These are phyloP conservation scores for Plasmodium gallinaceum DNA, from an alignment of 169 alveolate species.

Conservation along the genomic window DNA sequence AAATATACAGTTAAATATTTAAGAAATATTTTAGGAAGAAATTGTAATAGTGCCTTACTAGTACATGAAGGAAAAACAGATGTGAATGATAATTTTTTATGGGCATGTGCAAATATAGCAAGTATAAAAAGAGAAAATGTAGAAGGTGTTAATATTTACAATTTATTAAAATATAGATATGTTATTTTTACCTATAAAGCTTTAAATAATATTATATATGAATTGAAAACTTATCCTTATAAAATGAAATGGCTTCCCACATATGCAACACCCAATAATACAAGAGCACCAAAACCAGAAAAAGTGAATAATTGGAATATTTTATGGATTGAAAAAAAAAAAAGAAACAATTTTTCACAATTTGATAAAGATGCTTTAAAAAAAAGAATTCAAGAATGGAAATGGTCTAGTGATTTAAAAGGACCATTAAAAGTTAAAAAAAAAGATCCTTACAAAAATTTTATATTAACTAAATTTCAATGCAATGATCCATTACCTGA, in stretches of 20 bases:
- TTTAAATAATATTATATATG: conserved; percentile 84
- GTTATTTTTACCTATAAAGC: conserved; percentile 90
- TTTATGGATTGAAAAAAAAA: conserved; percentile 86
- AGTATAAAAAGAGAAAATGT: conserved; percentile 88
- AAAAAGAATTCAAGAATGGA: conserved; percentile 86
- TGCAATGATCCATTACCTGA: conserved; percentile 66
- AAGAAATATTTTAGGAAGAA: conserved; percentile 84
- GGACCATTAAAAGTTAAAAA: conserved; percentile 86
- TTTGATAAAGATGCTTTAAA: conserved; percentile 79
- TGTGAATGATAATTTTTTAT: conserved; percentile 89
- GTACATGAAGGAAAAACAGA: conserved; percentile 88
- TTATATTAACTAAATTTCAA: conserved; percentile 78
- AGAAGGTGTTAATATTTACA: conserved; percentile 88
- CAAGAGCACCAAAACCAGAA: conserved; percentile 86
- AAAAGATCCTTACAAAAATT: conserved; percentile 82
- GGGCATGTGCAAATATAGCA: conserved; percentile 92
- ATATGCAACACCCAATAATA: conserved; percentile 88
- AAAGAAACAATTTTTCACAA: conserved; percentile 34
- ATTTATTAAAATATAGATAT: conserved; percentile 87
- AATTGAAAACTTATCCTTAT: conserved; percentile 86
- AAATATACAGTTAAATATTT: conserved; percentile 86
- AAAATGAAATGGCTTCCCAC: conserved; percentile 88
- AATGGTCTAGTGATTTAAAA: conserved; percentile 86
- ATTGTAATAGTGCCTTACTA: conserved; percentile 89
- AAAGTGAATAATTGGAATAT: conserved; percentile 88